phyloP scores from a whole-genome alignment of 108 stramenopile species.

The Nitzschia sp. region DNA sequence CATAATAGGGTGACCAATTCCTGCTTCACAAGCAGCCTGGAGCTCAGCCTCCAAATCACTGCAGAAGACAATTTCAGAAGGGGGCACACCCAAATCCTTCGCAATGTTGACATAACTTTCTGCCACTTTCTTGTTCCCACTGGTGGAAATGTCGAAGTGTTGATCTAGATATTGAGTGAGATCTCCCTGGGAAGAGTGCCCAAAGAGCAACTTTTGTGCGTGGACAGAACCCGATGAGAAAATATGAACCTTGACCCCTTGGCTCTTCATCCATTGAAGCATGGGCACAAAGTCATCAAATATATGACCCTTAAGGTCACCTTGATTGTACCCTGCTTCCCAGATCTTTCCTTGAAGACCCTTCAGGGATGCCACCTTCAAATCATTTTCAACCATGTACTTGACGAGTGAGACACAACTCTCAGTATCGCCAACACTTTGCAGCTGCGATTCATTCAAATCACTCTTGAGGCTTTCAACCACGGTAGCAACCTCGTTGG shows the following conservation, averaged over 20 bases:
- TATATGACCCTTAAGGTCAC: slow-evolving; percentile 76
- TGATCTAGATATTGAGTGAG: slow-evolving; percentile 56
- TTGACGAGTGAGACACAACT: slow-evolving; percentile 47
- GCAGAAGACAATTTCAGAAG: slow-evolving; percentile 78
- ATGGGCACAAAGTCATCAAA: slow-evolving; percentile 78
- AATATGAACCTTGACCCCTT: slow-evolving; percentile 68
- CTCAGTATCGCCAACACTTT: neutral
- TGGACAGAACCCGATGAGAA: slow-evolving; percentile 85
- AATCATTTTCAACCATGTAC: slow-evolving; percentile 66
- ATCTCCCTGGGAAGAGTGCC: slow-evolving; percentile 72
- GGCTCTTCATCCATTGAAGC: slow-evolving; percentile 63
- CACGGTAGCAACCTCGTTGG: slow-evolving; percentile 14
- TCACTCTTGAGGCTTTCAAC: slow-evolving; percentile 36
- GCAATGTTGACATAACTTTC: slow-evolving; percentile 76
- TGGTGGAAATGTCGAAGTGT: slow-evolving; percentile 88
- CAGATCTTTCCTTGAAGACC: slow-evolving; percentile 88
- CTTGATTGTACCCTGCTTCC: slow-evolving; percentile 69
- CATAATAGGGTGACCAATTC: slow-evolving; percentile 65
- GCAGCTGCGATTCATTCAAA: neutral
- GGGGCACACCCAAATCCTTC: slow-evolving; percentile 54
- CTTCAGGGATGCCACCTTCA: slow-evolving; percentile 80
- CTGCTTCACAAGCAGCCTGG: slow-evolving; percentile 76
- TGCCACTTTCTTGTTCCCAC: slow-evolving; percentile 73
- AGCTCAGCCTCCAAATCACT: slow-evolving; percentile 86
- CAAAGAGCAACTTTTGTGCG: slow-evolving; percentile 88